Percentiles rank a stretch among this genome's conserved stretches.
phyloP scores from a whole-genome alignment of 1,139 yeast genomes.

The Nakaseomyces sp. region DNA sequence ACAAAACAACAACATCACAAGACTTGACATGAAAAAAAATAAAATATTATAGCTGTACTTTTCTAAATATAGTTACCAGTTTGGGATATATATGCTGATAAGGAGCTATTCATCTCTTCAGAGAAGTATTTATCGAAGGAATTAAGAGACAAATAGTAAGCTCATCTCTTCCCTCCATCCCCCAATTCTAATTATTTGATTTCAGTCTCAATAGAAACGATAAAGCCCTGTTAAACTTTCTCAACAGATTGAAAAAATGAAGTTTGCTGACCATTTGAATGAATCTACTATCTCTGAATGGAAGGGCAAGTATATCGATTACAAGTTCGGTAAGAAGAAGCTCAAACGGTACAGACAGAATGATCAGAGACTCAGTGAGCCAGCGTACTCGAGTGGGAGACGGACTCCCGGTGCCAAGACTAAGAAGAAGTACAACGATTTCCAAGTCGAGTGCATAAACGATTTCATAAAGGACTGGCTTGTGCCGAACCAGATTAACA shows the following conservation, averaged over 20 bases:
- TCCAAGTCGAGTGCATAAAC: constrained; percentile 19
- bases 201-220: no score
- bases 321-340: constrained; percentile 56
- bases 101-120: no score
- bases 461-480: constrained; percentile 31
- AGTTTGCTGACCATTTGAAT: constrained; percentile 51
- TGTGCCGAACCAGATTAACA: constrained; percentile 23
- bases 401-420: not conserved
- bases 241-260: constrained; percentile 34
- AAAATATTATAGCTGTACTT: no score
- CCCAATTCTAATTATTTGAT: no score
- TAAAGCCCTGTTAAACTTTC: no score
- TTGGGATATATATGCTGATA: no score
- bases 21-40: no score
- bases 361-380: constrained; percentile 9
- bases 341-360: constrained; percentile 33
- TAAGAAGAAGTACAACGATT: constrained; percentile 11
- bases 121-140: no score
- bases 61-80: no score
- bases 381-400: constrained; percentile 4
- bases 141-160: no score
- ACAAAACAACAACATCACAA: no score
- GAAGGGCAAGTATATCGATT: constrained; percentile 73
- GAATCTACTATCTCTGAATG: constrained; percentile 75
- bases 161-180: no score